Conservation (phyloP, 2,329 filamentous ascomycete genomes). For the Cyclaneusma minus region DNA sequence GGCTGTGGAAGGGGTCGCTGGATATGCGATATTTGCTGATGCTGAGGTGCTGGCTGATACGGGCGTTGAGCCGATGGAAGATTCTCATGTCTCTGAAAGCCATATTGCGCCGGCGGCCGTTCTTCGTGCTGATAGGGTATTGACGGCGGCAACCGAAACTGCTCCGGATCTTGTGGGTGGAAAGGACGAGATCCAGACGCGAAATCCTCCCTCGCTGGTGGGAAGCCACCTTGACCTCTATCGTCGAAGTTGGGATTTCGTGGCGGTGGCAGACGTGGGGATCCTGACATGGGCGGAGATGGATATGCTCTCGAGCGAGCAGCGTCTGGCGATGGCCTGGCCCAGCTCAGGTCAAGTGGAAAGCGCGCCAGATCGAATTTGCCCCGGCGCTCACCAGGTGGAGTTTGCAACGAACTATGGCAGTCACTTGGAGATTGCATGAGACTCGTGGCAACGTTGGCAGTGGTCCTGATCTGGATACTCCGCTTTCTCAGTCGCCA, state of each 20-base stretch:
- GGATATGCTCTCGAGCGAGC: constrained; percentile 46
- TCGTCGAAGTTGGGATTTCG: constrained; percentile 39
- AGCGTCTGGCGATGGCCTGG: constrained; percentile 37
- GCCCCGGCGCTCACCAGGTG: constrained; percentile 37
- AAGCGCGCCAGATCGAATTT: constrained; percentile 37
- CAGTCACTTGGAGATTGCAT: constrained; percentile 37
- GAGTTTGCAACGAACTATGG: constrained; percentile 25
- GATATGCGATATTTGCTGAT: constrained; percentile 4
- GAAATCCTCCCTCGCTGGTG: constrained; percentile 30
- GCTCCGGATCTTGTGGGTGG: constrained; percentile 12
- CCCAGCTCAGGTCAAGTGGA: constrained; percentile 39
- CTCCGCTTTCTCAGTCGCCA: no score
- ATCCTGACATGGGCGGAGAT: constrained; percentile 62
- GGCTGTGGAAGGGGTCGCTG: constrained; percentile 10
- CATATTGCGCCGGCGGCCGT: constrained; percentile 10
- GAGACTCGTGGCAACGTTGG: constrained; percentile 16
- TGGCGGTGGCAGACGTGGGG: constrained; percentile 44
- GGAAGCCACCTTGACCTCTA: constrained; percentile 32
- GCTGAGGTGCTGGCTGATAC: constrained; percentile 7
- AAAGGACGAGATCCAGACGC: constrained; percentile 25
- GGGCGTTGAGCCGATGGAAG: no score
- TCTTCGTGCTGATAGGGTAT: constrained; percentile 23
- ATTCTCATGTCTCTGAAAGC: constrained; percentile 2
- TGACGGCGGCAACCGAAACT: constrained; percentile 14
- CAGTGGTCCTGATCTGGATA: neutral